Base-by-base conservation (phyloP, 83 land plant species). In the Picea mariana region DNA sequence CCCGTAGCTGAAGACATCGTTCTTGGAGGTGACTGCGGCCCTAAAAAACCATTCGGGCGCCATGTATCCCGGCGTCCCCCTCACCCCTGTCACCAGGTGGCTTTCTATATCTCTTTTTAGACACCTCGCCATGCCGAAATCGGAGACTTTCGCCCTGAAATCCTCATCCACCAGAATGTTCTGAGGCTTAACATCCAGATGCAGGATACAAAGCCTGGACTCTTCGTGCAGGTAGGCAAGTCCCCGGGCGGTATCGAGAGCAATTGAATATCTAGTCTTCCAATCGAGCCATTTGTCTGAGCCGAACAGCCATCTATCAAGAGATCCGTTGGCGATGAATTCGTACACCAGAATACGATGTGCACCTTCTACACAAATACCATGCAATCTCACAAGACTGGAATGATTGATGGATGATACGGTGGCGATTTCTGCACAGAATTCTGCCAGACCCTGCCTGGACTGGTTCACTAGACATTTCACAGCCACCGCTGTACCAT, bases 191-290 rank as follows among this genome's bases (percentile, higher is more conserved):
- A 94, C 90, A 82, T 94, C 93, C 67, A 89, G 86, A 65, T 94
- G 95, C 0, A 92, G 83, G 5, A 94, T 94, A 82, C 87, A 89
- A 61, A 89, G 90, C 20, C 91, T 83, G 62, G 92, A 92, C 78
- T 90, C 95, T 73, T 92, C 97, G 49, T 94, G 95, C 62, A 94
- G 84, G 72, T 94, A 94, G 34, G 97, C 90, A 72, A 94, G 2
- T 92, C 59, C n/a, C n/a, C n/a, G n/a, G n/a, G n/a, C n/a, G n/a
- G n/a, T n/a, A n/a, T n/a, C n/a, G n/a, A n/a, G n/a, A 18, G 93
- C 93, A 49, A 92, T 80, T 12, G 47, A 79, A 68, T 83, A 90
- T 12, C 97, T 69, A 5, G 60, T 5, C 15, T 87, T 86, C 97
- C 97, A 94, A 34, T 80, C 79, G 31, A 94, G 82, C 7, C 75